phyloP scores from a whole-genome alignment of 495 filamentous ascomycete species.

The Filosporella fistucella region DNA sequence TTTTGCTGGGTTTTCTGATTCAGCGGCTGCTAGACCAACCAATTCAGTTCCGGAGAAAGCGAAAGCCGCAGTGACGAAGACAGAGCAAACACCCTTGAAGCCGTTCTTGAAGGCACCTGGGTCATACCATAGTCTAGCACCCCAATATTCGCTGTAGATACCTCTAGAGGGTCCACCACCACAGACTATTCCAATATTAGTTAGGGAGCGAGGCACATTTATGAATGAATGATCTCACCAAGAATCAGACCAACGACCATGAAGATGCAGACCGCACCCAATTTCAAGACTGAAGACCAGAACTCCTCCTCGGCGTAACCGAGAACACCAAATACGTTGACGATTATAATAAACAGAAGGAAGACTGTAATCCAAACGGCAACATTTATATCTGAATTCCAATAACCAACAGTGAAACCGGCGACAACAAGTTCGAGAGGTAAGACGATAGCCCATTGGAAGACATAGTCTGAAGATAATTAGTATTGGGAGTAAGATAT shows the following conservation, averaged over 20 bases:
- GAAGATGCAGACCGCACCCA: constrained; percentile 38
- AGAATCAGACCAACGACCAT: constrained; percentile 47
- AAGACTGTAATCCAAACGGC: constrained; percentile 63
- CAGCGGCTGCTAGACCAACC: constrained; percentile 68
- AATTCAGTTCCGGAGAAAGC: constrained; percentile 71
- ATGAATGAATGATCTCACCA: constrained; percentile 21
- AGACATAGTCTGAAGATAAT: constrained; percentile 44
- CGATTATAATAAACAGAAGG: constrained; percentile 46
- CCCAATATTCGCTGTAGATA: constrained; percentile 48
- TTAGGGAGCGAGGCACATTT: background rate
- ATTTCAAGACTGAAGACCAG: constrained; percentile 39
- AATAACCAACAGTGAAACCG: constrained; percentile 52
- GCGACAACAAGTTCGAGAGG: constrained; percentile 52
- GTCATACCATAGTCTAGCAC: constrained; percentile 59
- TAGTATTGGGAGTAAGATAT: background rate
- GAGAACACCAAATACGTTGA: constrained; percentile 68
- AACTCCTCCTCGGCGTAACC: constrained; percentile 70
- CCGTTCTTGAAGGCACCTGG: constrained; percentile 68
- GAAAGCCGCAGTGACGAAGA: constrained; percentile 73
- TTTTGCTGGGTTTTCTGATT: constrained; percentile 60
- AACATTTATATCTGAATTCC: constrained; percentile 36
- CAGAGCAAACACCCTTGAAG: constrained; percentile 67
- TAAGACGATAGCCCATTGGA: constrained; percentile 57
- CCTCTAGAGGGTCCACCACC: constrained; percentile 20
- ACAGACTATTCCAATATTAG: constrained; percentile 2